phyloP scores from a whole-genome alignment of 2,329 filamentous ascomycete genomes.

The Ophiobolus disseminans region DNA sequence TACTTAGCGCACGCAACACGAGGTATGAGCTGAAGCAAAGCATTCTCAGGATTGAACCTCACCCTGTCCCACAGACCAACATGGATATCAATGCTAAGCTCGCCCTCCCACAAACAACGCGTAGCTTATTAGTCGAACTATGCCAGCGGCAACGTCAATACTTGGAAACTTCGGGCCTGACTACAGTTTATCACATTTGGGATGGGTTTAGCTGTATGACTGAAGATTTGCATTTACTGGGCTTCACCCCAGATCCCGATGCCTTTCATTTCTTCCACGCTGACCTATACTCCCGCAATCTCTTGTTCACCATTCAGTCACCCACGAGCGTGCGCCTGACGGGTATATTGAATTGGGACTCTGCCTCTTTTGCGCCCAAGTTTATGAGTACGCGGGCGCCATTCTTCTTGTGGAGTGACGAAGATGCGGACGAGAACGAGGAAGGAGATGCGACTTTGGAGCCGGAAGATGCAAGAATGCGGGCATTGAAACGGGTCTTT shows the following conservation, averaged over 20 bases:
- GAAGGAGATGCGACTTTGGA: neutral
- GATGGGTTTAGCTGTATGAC: neutral
- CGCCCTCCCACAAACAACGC: slow-evolving; percentile 2
- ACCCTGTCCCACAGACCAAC: neutral
- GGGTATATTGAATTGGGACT: slow-evolving; percentile 1
- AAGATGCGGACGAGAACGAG: neutral
- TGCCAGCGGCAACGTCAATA: neutral
- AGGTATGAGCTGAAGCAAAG: neutral
- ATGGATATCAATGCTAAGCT: neutral
- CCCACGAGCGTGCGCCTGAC: neutral
- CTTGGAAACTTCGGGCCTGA: neutral
- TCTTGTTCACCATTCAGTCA: neutral
- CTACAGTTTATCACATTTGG: neutral
- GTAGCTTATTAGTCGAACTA: slow-evolving; percentile 1
- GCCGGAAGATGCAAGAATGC: neutral
- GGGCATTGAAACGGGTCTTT: neutral
- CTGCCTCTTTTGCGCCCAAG: slow-evolving; percentile 1
- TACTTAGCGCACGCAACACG: slow-evolving; percentile 2
- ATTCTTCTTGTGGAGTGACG: slow-evolving; percentile 1
- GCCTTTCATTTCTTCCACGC: neutral
- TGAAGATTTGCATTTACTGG: neutral
- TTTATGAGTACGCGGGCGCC: slow-evolving; percentile 3
- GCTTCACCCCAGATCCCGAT: neutral
- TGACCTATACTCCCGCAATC: slow-evolving; percentile 1
- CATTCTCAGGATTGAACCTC: neutral